Conservation (phyloP, 805 yeast species). For the Ogataea neopini region DNA sequence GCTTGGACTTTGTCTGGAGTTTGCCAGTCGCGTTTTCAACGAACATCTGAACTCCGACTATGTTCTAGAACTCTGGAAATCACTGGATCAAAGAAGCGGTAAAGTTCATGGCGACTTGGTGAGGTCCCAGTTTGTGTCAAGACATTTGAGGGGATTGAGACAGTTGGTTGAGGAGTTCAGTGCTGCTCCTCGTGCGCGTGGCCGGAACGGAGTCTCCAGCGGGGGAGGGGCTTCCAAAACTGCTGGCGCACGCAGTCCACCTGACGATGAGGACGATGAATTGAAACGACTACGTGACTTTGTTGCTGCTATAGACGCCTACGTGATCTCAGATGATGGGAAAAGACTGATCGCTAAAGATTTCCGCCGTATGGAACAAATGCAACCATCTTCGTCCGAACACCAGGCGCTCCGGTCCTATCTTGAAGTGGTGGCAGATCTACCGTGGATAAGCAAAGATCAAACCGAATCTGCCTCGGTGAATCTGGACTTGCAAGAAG, state of each 20-base stretch:
- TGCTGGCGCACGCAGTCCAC: neutral
- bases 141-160: conserved; percentile 32
- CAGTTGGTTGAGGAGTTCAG: conserved; percentile 26
- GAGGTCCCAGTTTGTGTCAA: conserved; percentile 31
- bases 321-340: conserved; percentile 43
- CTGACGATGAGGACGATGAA: conserved; percentile 45
- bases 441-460: conserved; percentile 51
- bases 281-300: conserved; percentile 32
- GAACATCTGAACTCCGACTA: conserved; percentile 28
- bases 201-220: no score
- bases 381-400: conserved; percentile 60
- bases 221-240: neutral
- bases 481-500: conserved; percentile 51
- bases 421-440: conserved; percentile 62
- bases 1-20: conserved; percentile 19
- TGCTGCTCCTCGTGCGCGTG: neutral
- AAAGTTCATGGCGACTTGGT: conserved; percentile 24
- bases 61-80: conserved; percentile 32
- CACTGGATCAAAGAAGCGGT: conserved; percentile 26
- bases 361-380: conserved; percentile 52
- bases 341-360: conserved; percentile 46
- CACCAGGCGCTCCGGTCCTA: conserved; percentile 65
- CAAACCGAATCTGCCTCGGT: conserved; percentile 14
- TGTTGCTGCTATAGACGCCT: conserved; percentile 33
- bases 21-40: conserved; percentile 29